Percentiles rank a stretch among this genome's conserved stretches.
These are phyloP conservation scores for Magnolia officinalis DNA, from an alignment of 164 flowering plant genomes.

Conservation along the genomic window DNA sequence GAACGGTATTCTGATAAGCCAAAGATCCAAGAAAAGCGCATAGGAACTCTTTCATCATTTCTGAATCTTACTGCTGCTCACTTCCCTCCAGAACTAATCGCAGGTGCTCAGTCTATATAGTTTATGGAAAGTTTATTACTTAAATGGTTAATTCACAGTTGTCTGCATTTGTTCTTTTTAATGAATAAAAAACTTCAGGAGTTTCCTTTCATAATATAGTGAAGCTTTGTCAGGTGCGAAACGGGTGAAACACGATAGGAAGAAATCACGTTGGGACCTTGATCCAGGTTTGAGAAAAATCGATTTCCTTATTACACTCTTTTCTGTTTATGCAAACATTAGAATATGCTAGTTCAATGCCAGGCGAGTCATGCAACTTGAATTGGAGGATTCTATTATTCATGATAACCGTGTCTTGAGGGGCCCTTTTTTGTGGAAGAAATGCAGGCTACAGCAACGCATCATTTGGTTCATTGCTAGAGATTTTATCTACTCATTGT, in stretches of 20 bases:
- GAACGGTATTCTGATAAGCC: conserved; percentile 41
- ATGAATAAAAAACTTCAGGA: neutral
- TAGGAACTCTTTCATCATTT: conserved; percentile 18
- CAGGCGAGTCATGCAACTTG: neutral
- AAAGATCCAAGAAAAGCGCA: conserved; percentile 12
- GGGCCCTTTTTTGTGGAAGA: neutral
- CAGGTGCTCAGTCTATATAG: conserved; percentile 23
- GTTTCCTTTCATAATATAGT: conserved; percentile 1
- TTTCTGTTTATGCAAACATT: neutral
- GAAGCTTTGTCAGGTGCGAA: conserved; percentile 24
- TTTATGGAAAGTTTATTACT: neutral
- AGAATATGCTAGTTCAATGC: too few species aligned
- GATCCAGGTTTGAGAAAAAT: conserved; percentile 33
- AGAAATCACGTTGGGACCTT: conserved; percentile 42
- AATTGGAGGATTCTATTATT: neutral
- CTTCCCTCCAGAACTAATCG: conserved; percentile 34
- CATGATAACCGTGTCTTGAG: neutral
- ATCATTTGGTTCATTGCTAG: neutral
- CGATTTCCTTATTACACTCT: neutral
- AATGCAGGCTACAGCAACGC: neutral
- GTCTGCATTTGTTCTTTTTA: neutral
- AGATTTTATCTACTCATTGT: neutral
- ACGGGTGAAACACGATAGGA: conserved; percentile 19
- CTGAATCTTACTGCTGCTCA: conserved; percentile 22
- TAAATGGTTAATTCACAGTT: neutral